Conservation (phyloP, 2,329 filamentous ascomycete species). For the Hypoxylon sp. region DNA sequence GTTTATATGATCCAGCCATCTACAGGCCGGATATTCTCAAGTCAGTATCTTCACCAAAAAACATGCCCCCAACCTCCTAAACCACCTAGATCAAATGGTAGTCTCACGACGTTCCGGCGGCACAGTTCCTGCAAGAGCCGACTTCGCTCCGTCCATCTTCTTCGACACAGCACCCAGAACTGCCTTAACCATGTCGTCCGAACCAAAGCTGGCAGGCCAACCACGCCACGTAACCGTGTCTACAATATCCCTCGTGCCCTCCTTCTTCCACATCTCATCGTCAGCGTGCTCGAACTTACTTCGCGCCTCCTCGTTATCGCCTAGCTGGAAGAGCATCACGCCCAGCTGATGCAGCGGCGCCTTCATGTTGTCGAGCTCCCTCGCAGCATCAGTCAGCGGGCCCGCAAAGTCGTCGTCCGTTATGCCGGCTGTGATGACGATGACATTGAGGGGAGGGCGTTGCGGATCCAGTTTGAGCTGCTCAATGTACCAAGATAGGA, state of each 20-base stretch:
- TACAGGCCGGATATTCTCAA: slow-evolving; percentile 1
- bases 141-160: slow-evolving; percentile 49
- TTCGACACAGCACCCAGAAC: slow-evolving; percentile 46
- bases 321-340: slow-evolving; percentile 50
- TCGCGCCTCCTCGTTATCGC: slow-evolving; percentile 47
- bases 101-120: slow-evolving; percentile 46
- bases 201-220: slow-evolving; percentile 44
- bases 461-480: slow-evolving; percentile 51
- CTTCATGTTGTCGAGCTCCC: slow-evolving; percentile 43
- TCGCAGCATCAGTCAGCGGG: slow-evolving; percentile 40
- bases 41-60: not conserved
- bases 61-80: not conserved
- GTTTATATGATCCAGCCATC: not conserved
- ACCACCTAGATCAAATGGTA: slow-evolving; percentile 18
- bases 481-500: slow-evolving; percentile 51
- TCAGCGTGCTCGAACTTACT: slow-evolving; percentile 48
- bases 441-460: slow-evolving; percentile 50
- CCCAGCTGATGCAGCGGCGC: slow-evolving; percentile 60
- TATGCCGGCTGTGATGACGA: slow-evolving; percentile 51
- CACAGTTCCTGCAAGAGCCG: slow-evolving; percentile 41
- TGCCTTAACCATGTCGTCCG: slow-evolving; percentile 49
- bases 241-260: slow-evolving; percentile 47
- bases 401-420: slow-evolving; percentile 45
- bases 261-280: slow-evolving; percentile 45
- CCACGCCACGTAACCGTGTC: slow-evolving; percentile 50